Base-by-base conservation (phyloP, 768 basidiomycete species). In the Phylloporus scabripes region DNA sequence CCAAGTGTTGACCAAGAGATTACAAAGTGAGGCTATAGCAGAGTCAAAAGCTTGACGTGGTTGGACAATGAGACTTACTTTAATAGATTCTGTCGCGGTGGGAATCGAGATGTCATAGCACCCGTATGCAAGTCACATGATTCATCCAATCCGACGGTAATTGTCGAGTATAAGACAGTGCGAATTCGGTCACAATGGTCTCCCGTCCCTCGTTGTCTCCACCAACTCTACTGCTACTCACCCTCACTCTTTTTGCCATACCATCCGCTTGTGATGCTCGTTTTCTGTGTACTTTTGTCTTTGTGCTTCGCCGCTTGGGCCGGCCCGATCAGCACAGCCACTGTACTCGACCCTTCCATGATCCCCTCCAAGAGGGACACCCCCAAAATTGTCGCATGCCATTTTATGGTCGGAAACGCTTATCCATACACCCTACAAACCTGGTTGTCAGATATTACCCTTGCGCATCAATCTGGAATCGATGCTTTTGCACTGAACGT, bases 401-500 rank as follows among this genome's bases (percentile, higher is more conserved):
- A 83, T 55, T 73, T 76, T 54, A 82, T 83, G 72, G 74, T 68
- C 26, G 85, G 85, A 29, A 87, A 87, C 55, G 74, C 81, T 3
- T 83, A 79, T 64, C 77, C 81, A 2, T 87, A 84, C 63, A 78
- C 63, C 2, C 24, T 52, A 24, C 48, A 61, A 34, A 56, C 58
- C 45, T 77, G 78, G 63, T 63, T 75, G 44, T 76, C 68, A 50
- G 74, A 87, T 57, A 78, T 86, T 20, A 24, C 54, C 3, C 73
- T 81, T 14, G 86, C 86, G 0, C 68, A 77, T 49, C 61, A 72
- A 5, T 75, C 72, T 48, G 82, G 82, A 14, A 77, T 87, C 54
- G 84, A 86, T 51, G 84, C 73, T 1, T 86, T 85, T 63, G 83
- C 83, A 1, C 72, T 91, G 48, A 89, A 89, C 59, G 72, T 83